These are phyloP conservation scores for Boletus subcaerulescens DNA, from an alignment of 768 basidiomycete species.

Conservation along the genomic window DNA sequence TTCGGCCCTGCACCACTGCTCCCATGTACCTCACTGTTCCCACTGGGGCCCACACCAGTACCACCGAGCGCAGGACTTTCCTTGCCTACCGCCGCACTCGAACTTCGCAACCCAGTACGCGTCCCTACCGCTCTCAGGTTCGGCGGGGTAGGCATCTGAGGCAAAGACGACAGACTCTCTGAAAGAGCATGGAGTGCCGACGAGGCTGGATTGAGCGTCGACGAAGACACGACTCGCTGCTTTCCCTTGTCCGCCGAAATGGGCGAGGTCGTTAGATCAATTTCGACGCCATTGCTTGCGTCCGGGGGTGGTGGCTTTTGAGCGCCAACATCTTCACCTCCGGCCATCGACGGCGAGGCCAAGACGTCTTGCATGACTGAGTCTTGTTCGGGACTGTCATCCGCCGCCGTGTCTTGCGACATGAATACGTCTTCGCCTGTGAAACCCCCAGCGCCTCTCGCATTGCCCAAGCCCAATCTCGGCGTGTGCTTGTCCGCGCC, in stretches of 20 bases:
- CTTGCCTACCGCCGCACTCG: slow-evolving; percentile 29
- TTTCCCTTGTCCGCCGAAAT: slow-evolving; percentile 22
- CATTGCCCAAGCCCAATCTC: not conserved
- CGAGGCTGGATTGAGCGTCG: slow-evolving; percentile 28
- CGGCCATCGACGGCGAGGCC: slow-evolving; percentile 8
- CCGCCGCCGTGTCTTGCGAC: not conserved
- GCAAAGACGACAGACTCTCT: slow-evolving; percentile 55
- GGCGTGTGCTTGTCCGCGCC: not conserved
- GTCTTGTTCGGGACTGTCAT: not conserved
- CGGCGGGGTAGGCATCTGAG: slow-evolving; percentile 36
- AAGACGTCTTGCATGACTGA: slow-evolving; percentile 1
- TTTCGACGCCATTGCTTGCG: slow-evolving; percentile 1
- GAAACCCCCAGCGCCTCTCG: not conserved
- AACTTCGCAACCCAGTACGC: slow-evolving; percentile 46
- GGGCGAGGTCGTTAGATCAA: slow-evolving; percentile 16
- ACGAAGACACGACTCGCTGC: slow-evolving; percentile 15
- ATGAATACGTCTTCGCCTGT: slow-evolving; percentile 3
- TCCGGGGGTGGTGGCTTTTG: slow-evolving; percentile 14
- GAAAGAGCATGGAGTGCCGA: slow-evolving; percentile 57
- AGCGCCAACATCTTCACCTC: not conserved
- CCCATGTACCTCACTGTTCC: slow-evolving; percentile 17
- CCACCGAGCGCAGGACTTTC: slow-evolving; percentile 29
- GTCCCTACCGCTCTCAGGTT: slow-evolving; percentile 42
- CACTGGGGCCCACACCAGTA: slow-evolving; percentile 31
- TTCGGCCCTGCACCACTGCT: slow-evolving; percentile 18